These are phyloP conservation scores for Fusarium longipes DNA, from an alignment of 2,329 filamentous ascomycete species.

Conservation along the genomic window DNA sequence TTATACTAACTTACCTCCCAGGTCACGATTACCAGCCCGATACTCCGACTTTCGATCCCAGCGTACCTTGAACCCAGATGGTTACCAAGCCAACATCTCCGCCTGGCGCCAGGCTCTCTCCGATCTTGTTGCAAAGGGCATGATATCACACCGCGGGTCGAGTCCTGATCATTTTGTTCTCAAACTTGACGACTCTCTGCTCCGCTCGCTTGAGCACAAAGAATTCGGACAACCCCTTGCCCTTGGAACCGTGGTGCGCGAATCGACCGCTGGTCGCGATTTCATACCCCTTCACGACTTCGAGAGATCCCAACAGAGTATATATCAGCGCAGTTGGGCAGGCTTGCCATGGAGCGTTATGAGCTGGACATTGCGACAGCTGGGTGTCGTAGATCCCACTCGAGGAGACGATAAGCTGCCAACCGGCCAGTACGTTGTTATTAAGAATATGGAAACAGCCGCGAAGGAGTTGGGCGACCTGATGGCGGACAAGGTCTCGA, in stretches of 20 bases:
- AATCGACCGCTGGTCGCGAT: constrained; percentile 75
- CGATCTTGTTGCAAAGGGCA: constrained; percentile 73
- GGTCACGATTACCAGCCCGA: constrained; percentile 82
- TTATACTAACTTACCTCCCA: constrained; percentile 50
- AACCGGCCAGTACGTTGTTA: constrained; percentile 71
- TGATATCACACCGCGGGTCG: constrained; percentile 55
- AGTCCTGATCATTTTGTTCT: constrained; percentile 63
- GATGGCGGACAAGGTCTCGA: constrained; percentile 56
- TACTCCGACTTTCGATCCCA: constrained; percentile 88
- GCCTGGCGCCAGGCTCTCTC: constrained; percentile 83
- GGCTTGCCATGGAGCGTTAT: constrained; percentile 76
- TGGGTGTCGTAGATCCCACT: constrained; percentile 68
- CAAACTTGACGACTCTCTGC: constrained; percentile 70
- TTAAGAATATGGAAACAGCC: constrained; percentile 70
- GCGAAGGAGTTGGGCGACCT: constrained; percentile 65
- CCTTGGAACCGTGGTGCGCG: constrained; percentile 79
- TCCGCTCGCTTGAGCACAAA: constrained; percentile 76
- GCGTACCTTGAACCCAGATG: constrained; percentile 82
- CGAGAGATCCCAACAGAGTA: constrained; percentile 70
- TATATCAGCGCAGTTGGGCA: constrained; percentile 78
- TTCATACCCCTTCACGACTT: constrained; percentile 80
- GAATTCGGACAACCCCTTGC: constrained; percentile 86
- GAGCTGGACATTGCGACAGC: constrained; percentile 78
- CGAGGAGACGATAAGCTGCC: constrained; percentile 66
- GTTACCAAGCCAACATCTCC: constrained; percentile 81